Conservation (phyloP, 768 basidiomycete species). For the Tylopilus rubrobrunneus region DNA sequence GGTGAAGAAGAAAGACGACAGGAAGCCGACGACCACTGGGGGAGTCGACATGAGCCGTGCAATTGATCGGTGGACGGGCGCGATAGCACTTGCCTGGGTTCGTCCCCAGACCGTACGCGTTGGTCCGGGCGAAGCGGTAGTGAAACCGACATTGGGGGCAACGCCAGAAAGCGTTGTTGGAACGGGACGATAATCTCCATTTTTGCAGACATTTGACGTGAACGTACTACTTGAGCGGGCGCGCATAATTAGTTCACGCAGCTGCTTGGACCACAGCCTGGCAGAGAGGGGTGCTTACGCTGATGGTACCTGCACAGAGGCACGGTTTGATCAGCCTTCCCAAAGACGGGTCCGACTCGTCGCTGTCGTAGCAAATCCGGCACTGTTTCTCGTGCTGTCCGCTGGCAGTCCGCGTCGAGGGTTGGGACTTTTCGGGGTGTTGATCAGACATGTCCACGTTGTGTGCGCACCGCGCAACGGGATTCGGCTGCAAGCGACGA, state of each 20-base stretch:
- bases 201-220: conserved; percentile 74
- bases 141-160: conserved; percentile 79
- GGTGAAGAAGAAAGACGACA: conserved; percentile 62
- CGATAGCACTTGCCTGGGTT: conserved; percentile 54
- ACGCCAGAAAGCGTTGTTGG: conserved; percentile 67
- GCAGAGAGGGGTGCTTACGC: conserved; percentile 35
- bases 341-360: conserved; percentile 52
- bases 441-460: conserved; percentile 16
- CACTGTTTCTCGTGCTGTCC: conserved; percentile 59
- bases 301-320: conserved; percentile 71
- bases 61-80: conserved; percentile 1
- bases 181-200: conserved; percentile 64
- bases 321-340: conserved; percentile 79
- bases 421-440: conserved; percentile 6
- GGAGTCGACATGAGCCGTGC: conserved; percentile 11
- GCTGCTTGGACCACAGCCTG: not conserved
- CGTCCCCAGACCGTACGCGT: conserved; percentile 67
- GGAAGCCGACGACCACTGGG: conserved; percentile 58
- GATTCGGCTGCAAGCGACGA: not conserved
- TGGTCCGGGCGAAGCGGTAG: conserved; percentile 74
- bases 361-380: conserved; percentile 78
- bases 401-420: conserved; percentile 8
- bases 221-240: conserved; percentile 62
- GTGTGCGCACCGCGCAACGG: not conserved
- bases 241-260: conserved; percentile 19